Base-by-base conservation (phyloP, 352 stramenopile species). In the Globisporangium emineosum region DNA sequence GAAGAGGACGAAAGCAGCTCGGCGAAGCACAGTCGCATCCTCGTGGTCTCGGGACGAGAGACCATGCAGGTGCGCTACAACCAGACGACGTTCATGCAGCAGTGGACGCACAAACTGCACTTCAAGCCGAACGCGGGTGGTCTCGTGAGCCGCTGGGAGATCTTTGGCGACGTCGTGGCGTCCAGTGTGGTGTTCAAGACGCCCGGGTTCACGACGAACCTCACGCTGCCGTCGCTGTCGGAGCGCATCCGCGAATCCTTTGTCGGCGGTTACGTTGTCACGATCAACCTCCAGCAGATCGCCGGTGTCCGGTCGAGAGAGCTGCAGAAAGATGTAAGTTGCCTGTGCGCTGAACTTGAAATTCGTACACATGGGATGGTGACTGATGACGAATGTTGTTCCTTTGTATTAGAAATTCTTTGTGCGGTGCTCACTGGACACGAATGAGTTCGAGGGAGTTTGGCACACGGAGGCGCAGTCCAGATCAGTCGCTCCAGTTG, bases 401-500 rank as follows among this genome's bases (percentile, higher is more conserved):
- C 13, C 8, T 53, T 5, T 12, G 10, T 30, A 2, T 25, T 60
- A 88, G 78, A 76, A 79, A 60, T 93, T 91, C 61, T 93, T 93
- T 57, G 79, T 95, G 17, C 86, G 86, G 29, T 95, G 86, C 40
- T 92, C 86, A 29, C 71, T 95, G 17, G 84, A 93, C 67, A 92
- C 81, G 15, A 90, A 93, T 64, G 84, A 92, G 55, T 90, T 93
- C 62, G 84, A 91, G 62, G 85, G 81, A 17, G 83, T 91, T 15
- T 93, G 83, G 83, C 86, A 93, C 61, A 95, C 86, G 6, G 83
- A 93, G 62, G 84, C 85, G 1, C 86, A 95, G 66, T 93, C 84
- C 12, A 70, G 73, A 12, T 55, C 82, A 4, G 78, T 71, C 9
- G 59, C 70, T 23, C 76, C 84, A 13, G 70, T 86, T 3, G 77